Evolutionary conservation across 176 grass and related monocot species (phyloP).

Genomic region (Poa pratensis): DNA sequence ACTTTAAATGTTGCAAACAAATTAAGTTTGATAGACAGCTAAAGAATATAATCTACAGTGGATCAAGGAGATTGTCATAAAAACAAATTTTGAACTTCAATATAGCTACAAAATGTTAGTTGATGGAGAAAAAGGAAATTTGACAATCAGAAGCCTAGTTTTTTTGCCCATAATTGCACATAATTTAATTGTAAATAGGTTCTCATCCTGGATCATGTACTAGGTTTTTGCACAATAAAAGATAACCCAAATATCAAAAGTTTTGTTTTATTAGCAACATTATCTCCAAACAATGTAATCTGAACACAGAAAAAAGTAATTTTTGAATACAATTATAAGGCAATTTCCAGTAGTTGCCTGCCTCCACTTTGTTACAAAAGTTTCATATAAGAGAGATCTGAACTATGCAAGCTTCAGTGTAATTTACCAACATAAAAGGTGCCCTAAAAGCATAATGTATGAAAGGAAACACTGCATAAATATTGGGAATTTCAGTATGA

Average conservation of each 20-base stretch:
- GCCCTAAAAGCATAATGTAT: not conserved
- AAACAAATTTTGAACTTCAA: not conserved
- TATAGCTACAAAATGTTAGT: not conserved
- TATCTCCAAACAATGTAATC: not conserved
- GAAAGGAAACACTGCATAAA: not conserved
- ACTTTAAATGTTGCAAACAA: not conserved
- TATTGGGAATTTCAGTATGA: not conserved
- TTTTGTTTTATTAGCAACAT: not conserved
- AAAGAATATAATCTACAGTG: constrained; percentile 10
- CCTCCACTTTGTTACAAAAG: not conserved
- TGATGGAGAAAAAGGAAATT: no score
- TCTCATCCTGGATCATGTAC: not conserved
- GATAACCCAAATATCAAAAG: not conserved
- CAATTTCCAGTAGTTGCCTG: not conserved
- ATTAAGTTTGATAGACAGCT: not conserved
- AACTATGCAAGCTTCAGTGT: not conserved
- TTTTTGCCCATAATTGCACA: no score
- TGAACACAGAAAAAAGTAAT: no score
- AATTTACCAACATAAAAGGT: not conserved
- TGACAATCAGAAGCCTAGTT: no score
- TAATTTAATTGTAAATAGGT: not conserved
- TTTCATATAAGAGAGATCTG: not conserved
- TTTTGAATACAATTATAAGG: not conserved
- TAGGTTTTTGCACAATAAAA: not conserved
- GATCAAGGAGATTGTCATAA: not conserved